phyloP scores from a whole-genome alignment of 106 monocot species.

The Iris macrosiphon region DNA sequence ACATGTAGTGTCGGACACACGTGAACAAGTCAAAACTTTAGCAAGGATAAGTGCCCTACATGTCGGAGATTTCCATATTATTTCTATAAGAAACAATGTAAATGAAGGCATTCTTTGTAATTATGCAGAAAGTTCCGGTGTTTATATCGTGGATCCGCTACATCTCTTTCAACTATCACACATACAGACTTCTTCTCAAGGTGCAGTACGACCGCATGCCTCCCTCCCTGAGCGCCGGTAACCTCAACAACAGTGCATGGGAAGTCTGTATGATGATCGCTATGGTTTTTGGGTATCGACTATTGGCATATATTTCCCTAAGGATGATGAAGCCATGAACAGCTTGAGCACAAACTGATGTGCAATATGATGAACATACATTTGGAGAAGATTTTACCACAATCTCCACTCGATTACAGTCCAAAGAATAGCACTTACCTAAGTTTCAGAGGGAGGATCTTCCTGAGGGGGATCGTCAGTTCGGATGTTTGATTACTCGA shows the following conservation, averaged over 20 bases:
- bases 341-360: constrained; percentile 5
- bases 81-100: too few relatives aligned
- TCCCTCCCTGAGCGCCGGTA: constrained; percentile 14
- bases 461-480: background rate
- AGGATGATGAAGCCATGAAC: constrained; percentile 33
- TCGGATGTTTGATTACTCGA: background rate
- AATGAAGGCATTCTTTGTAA: background rate
- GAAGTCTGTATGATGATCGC: constrained; percentile 48
- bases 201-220: constrained; percentile 72
- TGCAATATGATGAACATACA: background rate
- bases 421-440: background rate
- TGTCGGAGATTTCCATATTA: too few relatives aligned
- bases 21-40: too few relatives aligned
- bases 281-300: constrained; percentile 67
- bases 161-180: constrained; percentile 83
- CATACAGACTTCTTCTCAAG: constrained; percentile 74
- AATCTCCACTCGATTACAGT: background rate
- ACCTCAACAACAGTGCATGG: constrained; percentile 32
- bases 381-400: constrained; percentile 13
- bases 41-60: too few relatives aligned
- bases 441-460: background rate
- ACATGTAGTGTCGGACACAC: too few relatives aligned
- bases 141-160: constrained; percentile 86
- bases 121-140: constrained; percentile 58
- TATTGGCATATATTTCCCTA: constrained; percentile 62